Base-by-base conservation (phyloP, 495 filamentous ascomycete genomes). In the Xylaria intraflava region DNA sequence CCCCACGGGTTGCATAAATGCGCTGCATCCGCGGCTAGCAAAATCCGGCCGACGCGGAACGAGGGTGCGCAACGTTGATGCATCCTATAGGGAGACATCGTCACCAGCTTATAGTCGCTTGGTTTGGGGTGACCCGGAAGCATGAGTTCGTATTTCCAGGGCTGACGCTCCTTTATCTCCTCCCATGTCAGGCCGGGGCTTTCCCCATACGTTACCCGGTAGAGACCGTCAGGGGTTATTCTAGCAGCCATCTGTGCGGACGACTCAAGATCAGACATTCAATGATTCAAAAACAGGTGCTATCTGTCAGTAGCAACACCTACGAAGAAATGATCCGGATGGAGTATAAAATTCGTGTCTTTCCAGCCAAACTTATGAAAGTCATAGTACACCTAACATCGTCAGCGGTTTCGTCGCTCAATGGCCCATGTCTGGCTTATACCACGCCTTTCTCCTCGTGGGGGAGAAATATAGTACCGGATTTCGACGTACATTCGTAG, bases 171-270 rank as follows among this genome's bases (percentile, higher is more conserved):
- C 46, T 71, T 60, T 58, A 79, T 74, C 61, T 84, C 71, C 26
- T 83, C 78, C 43, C 58, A 68, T 2, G 71, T 75, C 20, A 83
- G 72, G 29, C 74, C 75, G 0, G 69, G 68, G 0, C 62, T 65
- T 43, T 83, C 80, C 40, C 78, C 79, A 62, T 83, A 85, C 6
- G 82, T 77, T 43, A 85, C 75, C 2, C 82, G 74, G 67, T 79
- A 83, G 17, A 85, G 66, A 14, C 77, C 78, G 55, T 85, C 81
- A 10, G 64, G 60, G 5, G 76, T 79, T 55, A 85, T 78, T 48
- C 66, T 74, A 7, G 80, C 80, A 7, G 75, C 80, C 78, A 85
- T 82, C 70, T 79, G 35, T 11, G 11, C 10, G 11, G 14, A 20
- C 14, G 6, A 20, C 36, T 14, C 22, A 20, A 31, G 6, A 11